These are phyloP conservation scores for Calamus simplicifolius DNA, from an alignment of 176 grass and related monocot species.

Conservation along the genomic window DNA sequence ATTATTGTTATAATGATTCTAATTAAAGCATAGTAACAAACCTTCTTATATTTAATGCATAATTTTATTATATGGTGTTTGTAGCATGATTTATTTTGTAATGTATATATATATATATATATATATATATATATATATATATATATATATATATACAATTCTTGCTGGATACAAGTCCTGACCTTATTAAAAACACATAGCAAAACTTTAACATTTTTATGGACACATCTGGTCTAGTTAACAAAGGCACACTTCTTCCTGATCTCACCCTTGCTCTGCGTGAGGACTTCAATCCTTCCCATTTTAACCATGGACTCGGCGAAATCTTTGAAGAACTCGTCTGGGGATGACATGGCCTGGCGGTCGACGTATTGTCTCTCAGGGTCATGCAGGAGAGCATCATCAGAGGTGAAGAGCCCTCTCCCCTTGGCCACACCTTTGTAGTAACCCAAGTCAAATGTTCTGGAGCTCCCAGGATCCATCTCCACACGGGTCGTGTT, in stretches of 20 bases:
- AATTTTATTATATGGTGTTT: too few species aligned
- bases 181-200: too few species aligned
- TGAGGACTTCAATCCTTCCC: conserved; percentile 38
- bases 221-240: conserved; percentile 8
- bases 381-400: conserved; percentile 25
- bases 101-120: too few species aligned
- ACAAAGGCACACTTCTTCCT: conserved; percentile 41
- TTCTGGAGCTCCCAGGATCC: conserved; percentile 69
- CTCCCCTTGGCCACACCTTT: conserved; percentile 34
- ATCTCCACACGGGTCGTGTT: conserved; percentile 43
- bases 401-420: conserved; percentile 46
- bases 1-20: too few species aligned
- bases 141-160: too few species aligned
- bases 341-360: conserved; percentile 14
- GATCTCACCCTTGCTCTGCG: conserved; percentile 39
- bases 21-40: too few species aligned
- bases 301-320: conserved; percentile 43
- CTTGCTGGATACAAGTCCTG: too few species aligned
- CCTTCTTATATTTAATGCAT: too few species aligned
- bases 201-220: too few species aligned
- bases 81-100: too few species aligned
- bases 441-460: conserved; percentile 70
- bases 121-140: too few species aligned
- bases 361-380: conserved; percentile 29
- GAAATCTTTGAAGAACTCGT: conserved; percentile 45